These are phyloP conservation scores for Elongisporangium anandrum DNA, from an alignment of 352 stramenopile genomes.

Conservation along the genomic window DNA sequence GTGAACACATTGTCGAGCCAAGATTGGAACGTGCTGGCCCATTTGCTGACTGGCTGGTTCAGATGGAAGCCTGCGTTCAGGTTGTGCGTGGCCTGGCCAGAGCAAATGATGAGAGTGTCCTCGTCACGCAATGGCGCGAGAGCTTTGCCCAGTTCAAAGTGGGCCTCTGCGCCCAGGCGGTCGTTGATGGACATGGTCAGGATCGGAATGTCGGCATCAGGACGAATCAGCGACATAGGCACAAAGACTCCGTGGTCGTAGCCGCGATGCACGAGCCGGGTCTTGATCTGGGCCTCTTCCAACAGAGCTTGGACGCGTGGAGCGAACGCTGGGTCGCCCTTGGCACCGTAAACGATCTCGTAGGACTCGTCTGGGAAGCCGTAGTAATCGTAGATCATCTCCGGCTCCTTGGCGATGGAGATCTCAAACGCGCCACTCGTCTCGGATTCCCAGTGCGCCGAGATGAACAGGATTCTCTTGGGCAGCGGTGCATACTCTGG, in stretches of 20 bases:
- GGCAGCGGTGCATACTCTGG: conserved; percentile 29
- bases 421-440: conserved; percentile 37
- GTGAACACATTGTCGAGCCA: conserved; percentile 35
- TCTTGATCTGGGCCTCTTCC: conserved; percentile 26
- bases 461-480: conserved; percentile 80
- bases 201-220: conserved; percentile 84
- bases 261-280: conserved; percentile 42
- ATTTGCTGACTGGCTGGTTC: conserved; percentile 9
- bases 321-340: conserved; percentile 60
- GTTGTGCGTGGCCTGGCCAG: conserved; percentile 44
- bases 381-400: conserved; percentile 89
- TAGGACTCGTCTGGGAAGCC: conserved; percentile 86
- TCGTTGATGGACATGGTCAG: conserved; percentile 72
- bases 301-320: conserved; percentile 62
- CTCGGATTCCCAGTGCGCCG: conserved; percentile 79
- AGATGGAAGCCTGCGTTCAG: conserved; percentile 17
- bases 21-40: conserved; percentile 26
- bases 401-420: conserved; percentile 16
- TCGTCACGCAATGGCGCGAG: conserved; percentile 53
- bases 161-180: conserved; percentile 22
- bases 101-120: conserved; percentile 72
- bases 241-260: conserved; percentile 93
- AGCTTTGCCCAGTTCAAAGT: conserved; percentile 53
- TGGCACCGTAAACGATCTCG: conserved; percentile 71
- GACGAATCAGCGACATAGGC: conserved; percentile 86